Evolutionary conservation across 108 stramenopile species (phyloP).

Genomic region (Epithemia pelagica): DNA sequence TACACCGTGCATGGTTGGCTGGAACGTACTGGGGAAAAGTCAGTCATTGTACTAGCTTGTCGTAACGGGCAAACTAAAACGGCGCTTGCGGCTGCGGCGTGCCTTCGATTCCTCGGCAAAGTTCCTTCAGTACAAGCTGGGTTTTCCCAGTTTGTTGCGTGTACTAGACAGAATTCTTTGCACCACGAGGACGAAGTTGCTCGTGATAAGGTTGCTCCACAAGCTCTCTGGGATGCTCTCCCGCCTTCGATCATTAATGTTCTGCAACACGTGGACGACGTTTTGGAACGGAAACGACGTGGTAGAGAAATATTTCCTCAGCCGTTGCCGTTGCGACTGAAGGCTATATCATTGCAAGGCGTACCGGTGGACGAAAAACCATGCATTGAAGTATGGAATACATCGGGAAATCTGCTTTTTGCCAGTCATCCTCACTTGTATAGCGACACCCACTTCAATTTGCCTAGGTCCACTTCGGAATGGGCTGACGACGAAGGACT

Average conservation of each 20-base stretch:
- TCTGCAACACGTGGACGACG: conserved; percentile 29
- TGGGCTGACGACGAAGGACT: conserved; percentile 75
- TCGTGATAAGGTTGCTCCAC: conserved; percentile 34
- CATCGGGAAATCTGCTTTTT: conserved; percentile 25
- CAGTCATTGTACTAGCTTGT: conserved; percentile 66
- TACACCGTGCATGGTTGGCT: conserved; percentile 71
- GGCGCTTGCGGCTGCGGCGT: conserved; percentile 78
- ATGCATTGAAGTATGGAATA: conserved; percentile 81
- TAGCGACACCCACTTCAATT: conserved; percentile 31
- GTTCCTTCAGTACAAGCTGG: conserved; percentile 42
- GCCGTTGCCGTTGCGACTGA: conserved; percentile 42
- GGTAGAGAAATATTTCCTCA: background rate
- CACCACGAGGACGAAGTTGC: conserved; percentile 2
- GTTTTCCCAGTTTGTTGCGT: conserved; percentile 38
- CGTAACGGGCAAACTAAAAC: conserved; percentile 88
- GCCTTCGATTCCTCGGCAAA: conserved; percentile 54
- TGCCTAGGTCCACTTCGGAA: conserved; percentile 22
- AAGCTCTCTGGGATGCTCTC: conserved; percentile 29
- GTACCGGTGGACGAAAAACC: conserved; percentile 88
- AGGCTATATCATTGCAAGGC: conserved; percentile 72
- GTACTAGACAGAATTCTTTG: conserved; percentile 6
- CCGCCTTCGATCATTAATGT: conserved; percentile 54
- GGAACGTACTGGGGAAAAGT: background rate
- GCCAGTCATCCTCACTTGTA: conserved; percentile 37
- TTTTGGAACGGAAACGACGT: conserved; percentile 30